Base-by-base conservation (phyloP, 306 rosid species). In the barrel medic (Medicago truncatula) region DNA sequence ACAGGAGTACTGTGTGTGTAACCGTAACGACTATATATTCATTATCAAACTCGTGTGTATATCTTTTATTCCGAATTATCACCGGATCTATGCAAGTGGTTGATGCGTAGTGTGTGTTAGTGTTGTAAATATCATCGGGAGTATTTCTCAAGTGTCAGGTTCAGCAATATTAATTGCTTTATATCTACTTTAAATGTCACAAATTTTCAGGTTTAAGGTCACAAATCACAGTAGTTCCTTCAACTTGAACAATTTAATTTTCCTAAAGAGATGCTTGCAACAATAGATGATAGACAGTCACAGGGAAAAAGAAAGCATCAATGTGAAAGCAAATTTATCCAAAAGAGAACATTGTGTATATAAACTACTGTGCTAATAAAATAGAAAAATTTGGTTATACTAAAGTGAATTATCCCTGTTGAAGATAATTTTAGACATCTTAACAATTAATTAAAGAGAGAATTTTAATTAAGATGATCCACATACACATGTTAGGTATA, bases 261-360 rank as follows among this genome's bases (percentile, higher is more conserved):
- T 71, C 66, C 66, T n/a, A 11, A 16, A 71, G 72, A 41, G 11
- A 70, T 61, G 64, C 39, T 59, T 78, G 71, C 57, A 50, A 13
- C 41, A 21, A 70, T 38, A 3, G 40, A 40, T 34, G 25, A 57
- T 46, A 71, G 11, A 38, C 3, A 70, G 39, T 38, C 13, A 63
- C 53, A 38, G 6, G 40, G 76, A 57, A 72, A 58, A 57, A 44
- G 43, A 15, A 57, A 73, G 52, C 54, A 64, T 72, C 4, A 3
- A 40, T 25, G 78, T 41, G 83, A 79, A 72, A 79, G 78, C 40
- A 63, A 52, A 79, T 53, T n/a, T 71, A 63, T 53, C 73, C 67
- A 39, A 71, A 78, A 71, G 4, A 52, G 82, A 53, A 63, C 16
- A 52, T 71, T 16, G 59, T 52, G 71, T 71, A 15, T 4, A 50